phyloP scores from a whole-genome alignment of 345 rosid genomes.

The Syzygium jambos region DNA sequence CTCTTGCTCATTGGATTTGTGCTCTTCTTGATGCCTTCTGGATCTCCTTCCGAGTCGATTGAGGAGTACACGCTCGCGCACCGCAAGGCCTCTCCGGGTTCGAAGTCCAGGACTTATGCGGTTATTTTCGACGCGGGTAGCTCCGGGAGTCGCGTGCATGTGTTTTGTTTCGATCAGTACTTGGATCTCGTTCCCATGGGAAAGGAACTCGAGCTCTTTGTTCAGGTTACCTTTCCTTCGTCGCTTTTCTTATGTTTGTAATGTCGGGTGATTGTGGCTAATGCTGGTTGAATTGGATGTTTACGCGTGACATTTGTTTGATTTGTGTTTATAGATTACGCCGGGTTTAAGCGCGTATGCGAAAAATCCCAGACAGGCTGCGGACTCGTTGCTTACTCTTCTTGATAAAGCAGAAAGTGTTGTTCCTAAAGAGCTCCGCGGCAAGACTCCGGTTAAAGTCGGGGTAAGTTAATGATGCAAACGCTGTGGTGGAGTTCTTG shows the following conservation, averaged over 20 bases:
- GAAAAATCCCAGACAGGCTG: constrained; percentile 62
- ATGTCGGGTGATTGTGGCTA: not conserved
- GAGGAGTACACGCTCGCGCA: constrained; percentile 28
- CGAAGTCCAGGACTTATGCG: constrained; percentile 43
- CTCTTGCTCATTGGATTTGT: constrained; percentile 48
- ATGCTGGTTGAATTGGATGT: not conserved
- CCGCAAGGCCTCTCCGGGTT: constrained; percentile 41
- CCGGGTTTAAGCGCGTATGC: constrained; percentile 90
- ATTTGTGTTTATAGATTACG: constrained; percentile 37
- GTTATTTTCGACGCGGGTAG: constrained; percentile 94
- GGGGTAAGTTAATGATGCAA: constrained; percentile 46
- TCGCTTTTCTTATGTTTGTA: not conserved
- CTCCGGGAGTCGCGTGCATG: constrained; percentile 96
- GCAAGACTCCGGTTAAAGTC: constrained; percentile 93
- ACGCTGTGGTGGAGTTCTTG: not conserved
- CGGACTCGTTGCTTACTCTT: constrained; percentile 52
- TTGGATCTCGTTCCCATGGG: constrained; percentile 92
- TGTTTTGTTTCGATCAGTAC: constrained; percentile 77
- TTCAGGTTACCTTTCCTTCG: constrained; percentile 3
- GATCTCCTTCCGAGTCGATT: constrained; percentile 28
- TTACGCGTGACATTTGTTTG: constrained; percentile 4
- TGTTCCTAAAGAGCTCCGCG: constrained; percentile 69
- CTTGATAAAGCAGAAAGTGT: constrained; percentile 81
- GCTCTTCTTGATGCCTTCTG: constrained; percentile 50
- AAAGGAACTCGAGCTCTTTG: constrained; percentile 77